Evolutionary conservation across 2,329 filamentous ascomycete genomes (phyloP).

Genomic region (Exophiala phaeomuriformis): DNA sequence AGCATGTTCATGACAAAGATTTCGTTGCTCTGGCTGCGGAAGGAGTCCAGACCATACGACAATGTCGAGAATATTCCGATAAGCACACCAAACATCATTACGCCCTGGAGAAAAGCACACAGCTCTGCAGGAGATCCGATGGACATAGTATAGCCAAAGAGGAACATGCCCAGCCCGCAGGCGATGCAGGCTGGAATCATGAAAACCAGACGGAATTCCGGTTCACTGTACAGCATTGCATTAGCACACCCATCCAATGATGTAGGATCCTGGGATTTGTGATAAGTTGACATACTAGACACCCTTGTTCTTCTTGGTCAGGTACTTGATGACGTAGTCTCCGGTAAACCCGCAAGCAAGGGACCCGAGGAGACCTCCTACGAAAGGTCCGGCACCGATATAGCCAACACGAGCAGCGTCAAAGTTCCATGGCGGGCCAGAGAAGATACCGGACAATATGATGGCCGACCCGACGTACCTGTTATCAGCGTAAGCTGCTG

Average conservation of each 20-base stretch:
- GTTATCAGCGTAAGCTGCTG: not conserved
- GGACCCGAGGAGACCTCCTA: slow-evolving; percentile 24
- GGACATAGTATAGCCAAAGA: slow-evolving; percentile 26
- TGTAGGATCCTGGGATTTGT: not conserved
- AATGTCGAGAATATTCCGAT: slow-evolving; percentile 27
- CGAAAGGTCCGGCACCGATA: slow-evolving; percentile 19
- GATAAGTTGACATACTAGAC: slow-evolving; percentile 27
- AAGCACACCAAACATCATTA: slow-evolving; percentile 29
- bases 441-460: slow-evolving; percentile 30
- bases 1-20: slow-evolving; percentile 31
- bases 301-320: slow-evolving; percentile 39
- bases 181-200: slow-evolving; percentile 22
- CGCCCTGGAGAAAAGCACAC: slow-evolving; percentile 29
- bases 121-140: slow-evolving; percentile 23
- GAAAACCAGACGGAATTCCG: slow-evolving; percentile 30
- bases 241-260: not conserved
- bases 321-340: slow-evolving; percentile 32
- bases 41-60: slow-evolving; percentile 28
- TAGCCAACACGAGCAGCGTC: slow-evolving; percentile 29
- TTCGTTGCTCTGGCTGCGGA: slow-evolving; percentile 28
- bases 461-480: slow-evolving; percentile 25
- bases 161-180: slow-evolving; percentile 28
- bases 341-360: slow-evolving; percentile 36
- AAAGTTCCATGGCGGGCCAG: slow-evolving; percentile 30
- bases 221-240: slow-evolving; percentile 21